These are phyloP conservation scores for Erythrobasidium hasegawianum DNA, from an alignment of 1,284 basidiomycete species.

Conservation along the genomic window DNA sequence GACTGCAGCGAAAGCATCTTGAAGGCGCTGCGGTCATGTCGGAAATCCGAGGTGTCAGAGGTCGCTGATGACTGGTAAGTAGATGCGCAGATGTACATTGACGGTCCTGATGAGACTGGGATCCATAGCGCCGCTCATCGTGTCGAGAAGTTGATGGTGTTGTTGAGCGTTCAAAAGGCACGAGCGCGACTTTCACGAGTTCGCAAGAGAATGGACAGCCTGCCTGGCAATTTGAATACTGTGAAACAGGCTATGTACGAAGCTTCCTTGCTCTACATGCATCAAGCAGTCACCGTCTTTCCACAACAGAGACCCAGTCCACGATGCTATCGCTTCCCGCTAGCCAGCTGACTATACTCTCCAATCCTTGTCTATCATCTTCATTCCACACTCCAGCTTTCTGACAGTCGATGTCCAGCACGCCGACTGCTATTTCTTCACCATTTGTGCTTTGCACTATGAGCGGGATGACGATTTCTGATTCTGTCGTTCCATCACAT, in stretches of 20 bases:
- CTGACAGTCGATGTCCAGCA: slow-evolving; percentile 51
- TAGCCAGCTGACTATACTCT: slow-evolving; percentile 43
- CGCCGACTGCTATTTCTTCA: slow-evolving; percentile 44
- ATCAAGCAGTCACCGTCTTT: too few relatives aligned
- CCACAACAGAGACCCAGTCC: too few relatives aligned
- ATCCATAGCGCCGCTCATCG: slow-evolving; percentile 17
- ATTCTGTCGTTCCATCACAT: slow-evolving; percentile 49
- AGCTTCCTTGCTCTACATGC: too few relatives aligned
- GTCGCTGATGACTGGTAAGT: background rate
- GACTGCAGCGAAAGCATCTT: slow-evolving; percentile 56
- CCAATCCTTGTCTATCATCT: slow-evolving; percentile 47
- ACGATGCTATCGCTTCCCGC: too few relatives aligned
- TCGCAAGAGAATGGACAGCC: too few relatives aligned
- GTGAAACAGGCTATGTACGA: too few relatives aligned
- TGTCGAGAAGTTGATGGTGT: too few relatives aligned
- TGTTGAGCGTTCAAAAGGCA: too few relatives aligned
- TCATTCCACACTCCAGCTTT: slow-evolving; percentile 47
- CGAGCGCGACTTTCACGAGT: too few relatives aligned
- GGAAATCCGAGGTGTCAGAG: background rate
- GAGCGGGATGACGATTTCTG: slow-evolving; percentile 50
- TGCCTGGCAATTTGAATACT: too few relatives aligned
- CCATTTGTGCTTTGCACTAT: slow-evolving; percentile 32
- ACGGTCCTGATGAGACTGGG: slow-evolving; percentile 30
- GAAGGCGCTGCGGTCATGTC: slow-evolving; percentile 46
- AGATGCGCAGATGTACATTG: background rate